phyloP scores from a whole-genome alignment of 2,329 filamentous ascomycete species.

The Pyrenochaeta sp. region DNA sequence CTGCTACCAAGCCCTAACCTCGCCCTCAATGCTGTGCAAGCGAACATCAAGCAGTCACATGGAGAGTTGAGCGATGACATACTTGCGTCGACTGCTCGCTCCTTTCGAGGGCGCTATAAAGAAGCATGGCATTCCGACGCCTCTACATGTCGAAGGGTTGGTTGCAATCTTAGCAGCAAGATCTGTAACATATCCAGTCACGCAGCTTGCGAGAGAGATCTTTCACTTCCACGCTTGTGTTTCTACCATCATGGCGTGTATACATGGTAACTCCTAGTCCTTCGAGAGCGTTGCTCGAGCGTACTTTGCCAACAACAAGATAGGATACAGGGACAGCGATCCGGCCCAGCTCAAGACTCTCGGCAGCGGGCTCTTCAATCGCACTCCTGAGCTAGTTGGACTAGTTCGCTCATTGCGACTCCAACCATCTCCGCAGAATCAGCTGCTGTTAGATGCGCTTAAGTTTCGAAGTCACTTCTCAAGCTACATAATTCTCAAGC shows the following conservation, averaged over 20 bases:
- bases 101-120: conserved; percentile 20
- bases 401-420: conserved; percentile 21
- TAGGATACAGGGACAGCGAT: conserved; percentile 14
- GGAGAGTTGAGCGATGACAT: conserved; percentile 18
- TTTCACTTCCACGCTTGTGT: conserved; percentile 25
- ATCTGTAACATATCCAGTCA: conserved; percentile 16
- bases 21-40: conserved; percentile 21
- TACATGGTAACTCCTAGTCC: conserved; percentile 19
- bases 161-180: conserved; percentile 23
- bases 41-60: conserved; percentile 18
- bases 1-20: conserved; percentile 23
- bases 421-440: conserved; percentile 7
- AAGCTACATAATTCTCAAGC: conserved; percentile 17
- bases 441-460: conserved; percentile 13
- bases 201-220: conserved; percentile 24
- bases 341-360: conserved; percentile 20
- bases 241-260: conserved; percentile 23
- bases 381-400: conserved; percentile 22
- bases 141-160: conserved; percentile 23
- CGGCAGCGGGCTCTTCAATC: conserved; percentile 23
- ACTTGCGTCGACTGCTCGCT: conserved; percentile 22
- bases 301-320: conserved; percentile 11
- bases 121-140: conserved; percentile 20
- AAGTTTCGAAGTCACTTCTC: conserved; percentile 18
- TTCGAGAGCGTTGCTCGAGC: conserved; percentile 18